These are phyloP conservation scores for Spongospora subterranea DNA, from an alignment of 208 protist species.

Conservation along the genomic window DNA sequence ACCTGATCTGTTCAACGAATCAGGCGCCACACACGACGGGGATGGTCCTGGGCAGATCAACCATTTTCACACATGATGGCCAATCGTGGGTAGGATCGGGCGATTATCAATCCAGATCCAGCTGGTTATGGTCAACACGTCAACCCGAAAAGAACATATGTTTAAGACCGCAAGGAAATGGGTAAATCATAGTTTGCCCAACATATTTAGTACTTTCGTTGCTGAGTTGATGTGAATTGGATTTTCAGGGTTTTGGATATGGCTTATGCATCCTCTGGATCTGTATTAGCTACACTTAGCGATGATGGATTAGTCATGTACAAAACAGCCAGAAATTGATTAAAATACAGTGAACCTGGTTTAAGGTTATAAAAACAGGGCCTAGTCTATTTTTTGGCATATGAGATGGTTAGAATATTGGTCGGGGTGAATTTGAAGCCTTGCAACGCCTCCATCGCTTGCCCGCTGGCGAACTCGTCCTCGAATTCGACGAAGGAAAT, in stretches of 20 bases:
- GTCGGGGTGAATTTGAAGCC: slow-evolving; percentile 66
- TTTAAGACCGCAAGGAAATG: background rate
- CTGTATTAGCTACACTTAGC: slow-evolving; percentile 13
- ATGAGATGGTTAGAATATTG: slow-evolving; percentile 60
- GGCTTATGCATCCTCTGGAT: background rate
- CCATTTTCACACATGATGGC: background rate
- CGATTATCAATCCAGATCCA: background rate
- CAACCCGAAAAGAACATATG: background rate
- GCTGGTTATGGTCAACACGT: background rate
- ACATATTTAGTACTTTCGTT: background rate
- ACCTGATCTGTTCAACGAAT: background rate
- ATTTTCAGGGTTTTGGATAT: slow-evolving; percentile 6
- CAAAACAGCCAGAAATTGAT: background rate
- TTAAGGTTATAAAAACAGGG: background rate
- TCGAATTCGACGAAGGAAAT: slow-evolving; percentile 80
- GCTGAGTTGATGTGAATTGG: no score
- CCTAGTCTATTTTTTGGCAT: slow-evolving; percentile 57
- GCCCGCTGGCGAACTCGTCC: slow-evolving; percentile 68
- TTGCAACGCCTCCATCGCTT: slow-evolving; percentile 75
- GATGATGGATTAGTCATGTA: background rate
- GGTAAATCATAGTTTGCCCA: background rate
- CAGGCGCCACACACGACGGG: background rate
- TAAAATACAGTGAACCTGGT: background rate
- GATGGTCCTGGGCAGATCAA: background rate
- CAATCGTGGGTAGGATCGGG: background rate